A percentile compares a stretch with the other conserved stretches of the same genome.
phyloP scores from a whole-genome alignment of 2,329 filamentous ascomycete species.

The Hymenoscyphus fraxineus region DNA sequence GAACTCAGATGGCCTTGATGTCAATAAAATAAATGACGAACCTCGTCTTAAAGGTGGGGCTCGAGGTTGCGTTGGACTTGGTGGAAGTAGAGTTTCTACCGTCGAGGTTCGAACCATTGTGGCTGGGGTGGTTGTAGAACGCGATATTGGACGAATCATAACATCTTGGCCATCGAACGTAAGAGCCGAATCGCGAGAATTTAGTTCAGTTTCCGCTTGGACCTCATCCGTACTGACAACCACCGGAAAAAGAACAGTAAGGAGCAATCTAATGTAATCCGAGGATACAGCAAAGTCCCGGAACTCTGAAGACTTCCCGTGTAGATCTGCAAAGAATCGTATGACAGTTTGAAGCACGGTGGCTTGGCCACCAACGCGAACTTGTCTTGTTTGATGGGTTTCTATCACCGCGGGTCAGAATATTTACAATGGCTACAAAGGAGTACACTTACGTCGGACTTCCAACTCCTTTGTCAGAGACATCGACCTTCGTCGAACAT shows the following conservation, averaged over 20 bases:
- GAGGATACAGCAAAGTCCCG: constrained; percentile 77
- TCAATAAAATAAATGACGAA: constrained; percentile 88
- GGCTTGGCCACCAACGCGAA: constrained; percentile 54
- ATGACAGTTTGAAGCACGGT: constrained; percentile 71
- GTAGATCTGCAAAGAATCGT: constrained; percentile 74
- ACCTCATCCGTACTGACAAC: constrained; percentile 83
- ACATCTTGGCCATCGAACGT: constrained; percentile 85
- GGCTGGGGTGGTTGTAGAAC: constrained; percentile 54
- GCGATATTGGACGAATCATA: constrained; percentile 58
- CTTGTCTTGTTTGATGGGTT: constrained; percentile 42
- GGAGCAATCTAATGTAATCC: constrained; percentile 74
- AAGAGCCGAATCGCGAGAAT: constrained; percentile 73
- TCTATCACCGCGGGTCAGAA: constrained; percentile 31
- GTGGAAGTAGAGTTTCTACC: constrained; percentile 47
- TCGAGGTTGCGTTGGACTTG: constrained; percentile 40
- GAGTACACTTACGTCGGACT: constrained; percentile 44
- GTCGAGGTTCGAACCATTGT: constrained; percentile 74
- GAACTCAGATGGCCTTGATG: constrained; percentile 59
- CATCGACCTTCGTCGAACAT: constrained; percentile 52
- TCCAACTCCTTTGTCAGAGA: constrained; percentile 60
- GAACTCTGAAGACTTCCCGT: constrained; percentile 72
- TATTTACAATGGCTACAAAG: background rate
- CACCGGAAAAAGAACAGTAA: constrained; percentile 79
- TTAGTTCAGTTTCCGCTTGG: constrained; percentile 79
- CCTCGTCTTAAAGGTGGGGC: constrained; percentile 69